phyloP scores from a whole-genome alignment of 2,329 filamentous ascomycete species.

The Ambrosiella xylebori region DNA sequence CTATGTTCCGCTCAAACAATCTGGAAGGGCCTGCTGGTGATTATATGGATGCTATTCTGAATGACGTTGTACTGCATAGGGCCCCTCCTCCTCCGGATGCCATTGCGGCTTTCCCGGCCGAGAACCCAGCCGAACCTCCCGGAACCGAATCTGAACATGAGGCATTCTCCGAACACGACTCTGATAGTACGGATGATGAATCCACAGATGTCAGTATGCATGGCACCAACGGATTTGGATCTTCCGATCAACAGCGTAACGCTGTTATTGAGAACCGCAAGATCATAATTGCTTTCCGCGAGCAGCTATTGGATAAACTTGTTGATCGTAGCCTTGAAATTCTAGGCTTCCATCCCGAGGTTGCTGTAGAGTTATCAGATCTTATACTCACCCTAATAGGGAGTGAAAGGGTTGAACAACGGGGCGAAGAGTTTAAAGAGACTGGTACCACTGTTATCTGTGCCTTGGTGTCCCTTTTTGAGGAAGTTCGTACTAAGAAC shows the following conservation, averaged over 20 bases:
- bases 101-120: not conserved
- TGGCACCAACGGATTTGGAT: constrained; percentile 15
- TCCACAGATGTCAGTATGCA: constrained; percentile 14
- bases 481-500: constrained; percentile 43
- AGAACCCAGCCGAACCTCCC: constrained; percentile 17
- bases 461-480: constrained; percentile 55
- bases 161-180: constrained; percentile 13
- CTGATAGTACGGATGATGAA: constrained; percentile 11
- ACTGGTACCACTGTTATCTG: constrained; percentile 70
- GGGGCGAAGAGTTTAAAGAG: constrained; percentile 18
- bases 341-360: constrained; percentile 68
- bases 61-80: constrained; percentile 39
- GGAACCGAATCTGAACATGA: constrained; percentile 15
- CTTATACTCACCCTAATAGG: constrained; percentile 59
- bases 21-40: constrained; percentile 42
- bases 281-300: constrained; percentile 36
- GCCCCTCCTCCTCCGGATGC: constrained; percentile 40
- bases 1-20: constrained; percentile 67
- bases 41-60: constrained; percentile 53
- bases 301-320: constrained; percentile 54
- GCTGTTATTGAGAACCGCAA: constrained; percentile 22
- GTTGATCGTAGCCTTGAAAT: constrained; percentile 86
- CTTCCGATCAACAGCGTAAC: constrained; percentile 15
- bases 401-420: constrained; percentile 32
- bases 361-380: constrained; percentile 81